phyloP scores from a whole-genome alignment of 2,329 filamentous ascomycete species.

The Aspergillus uvarum region DNA sequence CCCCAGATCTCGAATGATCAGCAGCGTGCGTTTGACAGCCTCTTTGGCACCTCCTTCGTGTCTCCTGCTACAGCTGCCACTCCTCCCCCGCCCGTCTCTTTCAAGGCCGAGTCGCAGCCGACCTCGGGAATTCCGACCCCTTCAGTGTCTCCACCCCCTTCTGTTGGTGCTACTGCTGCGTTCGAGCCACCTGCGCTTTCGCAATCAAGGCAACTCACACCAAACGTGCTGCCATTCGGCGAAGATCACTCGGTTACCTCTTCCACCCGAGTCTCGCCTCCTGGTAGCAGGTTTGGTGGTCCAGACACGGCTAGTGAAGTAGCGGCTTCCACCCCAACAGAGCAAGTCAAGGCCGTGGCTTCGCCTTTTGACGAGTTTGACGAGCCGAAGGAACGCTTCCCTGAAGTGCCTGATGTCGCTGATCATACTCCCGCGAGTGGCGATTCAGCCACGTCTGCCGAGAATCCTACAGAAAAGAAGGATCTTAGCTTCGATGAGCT shows the following conservation, averaged over 20 bases:
- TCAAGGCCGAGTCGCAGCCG: constrained; percentile 56
- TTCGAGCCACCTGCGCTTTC: constrained; percentile 59
- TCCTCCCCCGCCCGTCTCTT: constrained; percentile 58
- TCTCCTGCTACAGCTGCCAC: constrained; percentile 41
- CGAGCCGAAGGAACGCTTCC: constrained; percentile 22
- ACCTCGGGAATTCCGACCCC: constrained; percentile 57
- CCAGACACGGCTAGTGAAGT: constrained; percentile 48
- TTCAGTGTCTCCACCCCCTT: constrained; percentile 58
- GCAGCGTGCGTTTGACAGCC: constrained; percentile 77
- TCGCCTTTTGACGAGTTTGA: constrained; percentile 39
- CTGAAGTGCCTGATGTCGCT: constrained; percentile 20
- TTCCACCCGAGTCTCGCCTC: constrained; percentile 74
- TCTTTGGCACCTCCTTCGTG: constrained; percentile 72
- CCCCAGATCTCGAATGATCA: constrained; percentile 45
- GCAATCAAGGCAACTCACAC: constrained; percentile 74
- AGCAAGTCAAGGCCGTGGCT: constrained; percentile 15
- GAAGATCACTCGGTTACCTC: constrained; percentile 70
- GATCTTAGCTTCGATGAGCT: constrained; percentile 48
- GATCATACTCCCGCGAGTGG: constrained; percentile 39
- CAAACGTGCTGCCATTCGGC: constrained; percentile 70
- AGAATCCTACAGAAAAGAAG: constrained; percentile 28
- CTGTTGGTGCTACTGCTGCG: constrained; percentile 22
- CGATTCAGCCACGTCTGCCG: constrained; percentile 43
- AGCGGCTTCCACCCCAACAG: constrained; percentile 28
- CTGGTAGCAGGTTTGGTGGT: constrained; percentile 62